Base-by-base conservation (phyloP, 2,329 filamentous ascomycete species). In the Ophiostoma triangulosporum region DNA sequence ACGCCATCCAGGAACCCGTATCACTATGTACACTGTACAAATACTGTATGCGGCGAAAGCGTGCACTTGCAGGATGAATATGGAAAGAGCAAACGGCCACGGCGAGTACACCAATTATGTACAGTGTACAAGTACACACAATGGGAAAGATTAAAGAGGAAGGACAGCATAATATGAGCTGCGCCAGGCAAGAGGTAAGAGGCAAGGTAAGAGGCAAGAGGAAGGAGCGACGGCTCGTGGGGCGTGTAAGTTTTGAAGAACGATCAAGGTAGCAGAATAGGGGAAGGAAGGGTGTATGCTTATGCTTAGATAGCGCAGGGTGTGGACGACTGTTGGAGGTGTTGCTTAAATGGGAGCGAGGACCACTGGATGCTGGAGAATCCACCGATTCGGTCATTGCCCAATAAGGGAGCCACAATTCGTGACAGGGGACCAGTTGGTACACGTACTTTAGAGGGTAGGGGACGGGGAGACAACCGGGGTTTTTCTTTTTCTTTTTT, bases 361-460 rank as follows among this genome's bases (percentile, higher is more conserved):
- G n/a, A n/a, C n/a, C n/a, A n/a, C 62, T 48, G 57, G 50, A 56
- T 66, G 65, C 65, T 65, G 66, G 68, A 58, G 56, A 59, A 57
- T 26, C 56, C 66, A 68, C 69, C 66, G 31, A 57, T 60, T 65
- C 66, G 69, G 66, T 66, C 62, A 63, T 67, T 73, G 68, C 72
- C 75, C 70, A 76, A 78, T 73, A 61, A 64, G 69, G 72, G 69
- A 65, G 60, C 73, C 73, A 75, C 66, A 63, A 66, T 67, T 63
- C 65, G 62, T 66, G 62, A 64, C 64, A 70, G 66, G 64, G 62
- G 63, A 27, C 27, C 22, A n/a, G 40, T 26, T 36, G 43, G 20
- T 36, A 35, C n/a, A n/a, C n/a, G n/a, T n/a, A n/a, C n/a, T n/a
- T n/a, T n/a, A 17, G 29, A 48, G 24, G 52, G 53, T 43, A 52